Evolutionary conservation across 805 yeast species (phyloP).

Genomic region (Sugiyamaella lignohabitans): DNA sequence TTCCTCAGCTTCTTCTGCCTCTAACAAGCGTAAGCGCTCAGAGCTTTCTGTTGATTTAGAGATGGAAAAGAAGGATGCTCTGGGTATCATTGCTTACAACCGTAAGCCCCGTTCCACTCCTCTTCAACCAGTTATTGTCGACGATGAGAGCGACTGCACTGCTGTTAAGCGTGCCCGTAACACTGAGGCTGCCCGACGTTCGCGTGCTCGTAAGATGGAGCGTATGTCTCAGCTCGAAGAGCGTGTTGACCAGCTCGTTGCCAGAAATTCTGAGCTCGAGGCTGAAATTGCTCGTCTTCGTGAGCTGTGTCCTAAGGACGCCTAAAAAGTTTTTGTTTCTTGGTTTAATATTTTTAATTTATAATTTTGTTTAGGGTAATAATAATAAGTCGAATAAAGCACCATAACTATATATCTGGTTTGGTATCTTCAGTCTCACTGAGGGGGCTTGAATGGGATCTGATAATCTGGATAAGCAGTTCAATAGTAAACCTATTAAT

Average conservation of each 20-base stretch:
- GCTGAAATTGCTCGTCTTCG: slow-evolving; percentile 59
- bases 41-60: slow-evolving; percentile 13
- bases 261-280: slow-evolving; percentile 53
- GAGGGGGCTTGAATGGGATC: too few species aligned
- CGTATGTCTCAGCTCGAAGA: slow-evolving; percentile 77
- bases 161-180: slow-evolving; percentile 88
- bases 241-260: slow-evolving; percentile 57
- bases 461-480: too few species aligned
- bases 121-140: slow-evolving; percentile 57
- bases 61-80: slow-evolving; percentile 48
- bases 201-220: slow-evolving; percentile 88
- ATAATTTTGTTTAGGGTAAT: neutral
- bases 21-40: slow-evolving; percentile 18
- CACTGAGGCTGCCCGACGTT: slow-evolving; percentile 86
- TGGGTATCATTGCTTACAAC: slow-evolving; percentile 70
- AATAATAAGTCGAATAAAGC: neutral
- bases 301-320: slow-evolving; percentile 5
- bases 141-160: slow-evolving; percentile 53
- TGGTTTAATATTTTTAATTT: neutral
- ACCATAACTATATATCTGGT: too few species aligned
- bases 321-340: slow-evolving; percentile 3
- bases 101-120: slow-evolving; percentile 72
- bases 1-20: neutral
- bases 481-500: too few species aligned
- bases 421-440: too few species aligned